Conservation (phyloP, 176 grass and related monocot genomes). For the Bromus sterilis region DNA sequence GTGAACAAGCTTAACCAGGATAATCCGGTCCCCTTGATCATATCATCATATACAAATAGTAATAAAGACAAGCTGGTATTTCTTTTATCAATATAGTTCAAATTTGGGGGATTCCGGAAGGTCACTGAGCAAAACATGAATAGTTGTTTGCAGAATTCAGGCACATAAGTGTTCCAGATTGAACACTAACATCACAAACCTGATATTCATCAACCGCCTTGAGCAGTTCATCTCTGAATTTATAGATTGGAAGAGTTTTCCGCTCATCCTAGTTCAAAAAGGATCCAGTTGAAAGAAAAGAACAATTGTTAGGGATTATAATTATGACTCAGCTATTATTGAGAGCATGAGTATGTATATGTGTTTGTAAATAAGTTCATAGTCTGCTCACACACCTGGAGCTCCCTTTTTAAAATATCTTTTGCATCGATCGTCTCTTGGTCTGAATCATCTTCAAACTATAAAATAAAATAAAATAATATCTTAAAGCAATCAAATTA, state of each 20-base stretch:
- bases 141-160: not conserved
- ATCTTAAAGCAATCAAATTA: not conserved
- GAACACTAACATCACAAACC: conserved; percentile 36
- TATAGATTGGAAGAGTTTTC: conserved; percentile 87
- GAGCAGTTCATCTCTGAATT: conserved; percentile 77
- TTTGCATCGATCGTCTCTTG: conserved; percentile 57
- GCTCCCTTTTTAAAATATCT: conserved; percentile 59
- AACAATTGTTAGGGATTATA: not conserved
- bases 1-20: no score
- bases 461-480: conserved; percentile 12
- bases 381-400: conserved; percentile 45
- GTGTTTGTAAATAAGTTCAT: not conserved
- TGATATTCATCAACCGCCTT: conserved; percentile 69
- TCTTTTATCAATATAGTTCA: not conserved
- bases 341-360: not conserved
- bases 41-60: not conserved
- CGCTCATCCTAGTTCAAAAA: conserved; percentile 63
- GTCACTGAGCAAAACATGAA: not conserved
- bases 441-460: conserved; percentile 53
- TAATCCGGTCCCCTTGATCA: no score
- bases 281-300: not conserved
- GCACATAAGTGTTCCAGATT: not conserved
- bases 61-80: not conserved
- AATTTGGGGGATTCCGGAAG: not conserved
- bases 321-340: not conserved